These are phyloP conservation scores for Diaporthe sp. DNA, from an alignment of 2,329 filamentous ascomycete genomes.

Conservation along the genomic window DNA sequence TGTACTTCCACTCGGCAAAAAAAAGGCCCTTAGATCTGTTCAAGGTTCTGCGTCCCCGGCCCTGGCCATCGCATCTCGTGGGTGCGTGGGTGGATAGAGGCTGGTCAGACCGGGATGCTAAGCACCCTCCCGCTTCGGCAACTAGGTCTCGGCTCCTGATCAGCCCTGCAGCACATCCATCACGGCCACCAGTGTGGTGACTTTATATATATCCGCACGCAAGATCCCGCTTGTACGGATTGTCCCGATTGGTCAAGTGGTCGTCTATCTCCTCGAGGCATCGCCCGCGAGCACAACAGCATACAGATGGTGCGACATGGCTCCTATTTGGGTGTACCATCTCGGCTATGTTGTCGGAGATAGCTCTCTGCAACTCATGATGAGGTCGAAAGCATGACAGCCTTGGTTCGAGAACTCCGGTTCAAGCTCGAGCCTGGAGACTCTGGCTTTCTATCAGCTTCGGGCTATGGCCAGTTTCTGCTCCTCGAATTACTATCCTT, in stretches of 20 bases:
- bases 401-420: not conserved
- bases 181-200: not conserved
- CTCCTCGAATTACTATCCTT: too few species aligned
- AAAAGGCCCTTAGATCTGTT: not conserved
- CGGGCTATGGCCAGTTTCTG: not conserved
- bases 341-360: not conserved
- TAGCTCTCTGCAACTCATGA: not conserved
- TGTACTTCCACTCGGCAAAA: not conserved
- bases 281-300: not conserved
- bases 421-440: not conserved
- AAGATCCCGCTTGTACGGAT: not conserved
- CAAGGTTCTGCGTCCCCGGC: not conserved
- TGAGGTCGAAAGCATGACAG: not conserved
- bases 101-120: not conserved
- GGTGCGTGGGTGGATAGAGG: not conserved
- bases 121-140: constrained; percentile 26
- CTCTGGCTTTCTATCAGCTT: not conserved
- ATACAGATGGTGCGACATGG: not conserved
- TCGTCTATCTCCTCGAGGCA: not conserved
- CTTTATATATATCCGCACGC: not conserved
- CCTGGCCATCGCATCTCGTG: not conserved
- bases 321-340: not conserved
- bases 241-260: not conserved
- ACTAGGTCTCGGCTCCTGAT: constrained; percentile 6
- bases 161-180: constrained; percentile 10